Evolutionary conservation across 306 rosid species (phyloP), one percentile per base, ranked within the genome.

Genomic region (Vigna unguiculata): DNA sequence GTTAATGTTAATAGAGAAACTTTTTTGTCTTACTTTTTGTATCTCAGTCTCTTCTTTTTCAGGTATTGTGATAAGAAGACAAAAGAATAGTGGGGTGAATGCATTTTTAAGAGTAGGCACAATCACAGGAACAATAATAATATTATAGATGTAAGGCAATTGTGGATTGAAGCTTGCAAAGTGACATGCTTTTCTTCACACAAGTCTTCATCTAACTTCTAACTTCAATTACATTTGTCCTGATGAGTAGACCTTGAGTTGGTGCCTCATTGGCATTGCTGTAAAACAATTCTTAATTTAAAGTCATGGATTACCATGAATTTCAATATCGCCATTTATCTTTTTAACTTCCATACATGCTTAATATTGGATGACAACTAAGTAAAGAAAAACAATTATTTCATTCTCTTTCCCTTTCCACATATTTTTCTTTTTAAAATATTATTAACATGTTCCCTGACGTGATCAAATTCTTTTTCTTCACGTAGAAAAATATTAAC

Each of bases 91-190:
- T 36, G 1, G 38, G 13, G 57, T 19, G 43, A 20, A 52, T 40
- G 60, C 21, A 45, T 24, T 53, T 22, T 45, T 10, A 14, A 32
- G 12, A 64, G 24, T 13, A 17, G 13, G 55, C 79, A 72, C 28
- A 20, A 65, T 65, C 47, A 10, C 53, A 34, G 55, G 45, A n/a
- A n/a, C n/a, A n/a, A 40, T 47, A 59, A n/a, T 30, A 59, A n/a
- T 28, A n/a, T 74, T 75, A 60, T 48, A 75, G 74, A 22, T 11
- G 19, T 1, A 38, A 40, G 15, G n/a, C n/a, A n/a, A n/a, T n/a
- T 46, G 32, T 74, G 79, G 59, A 61, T 47, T 22, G 30, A 68
- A 45, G 60, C n/a, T 22, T 62, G 25, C 19, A 14, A 48, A 75
- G 71, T 75, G 53, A 38, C 60, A 28, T 28, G 52, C 53, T 36